A percentile compares a stretch with the other conserved stretches of the same genome.
These are phyloP conservation scores for Solanum ahanhuiri DNA, from an alignment of 257 asterid species.

Conservation along the genomic window DNA sequence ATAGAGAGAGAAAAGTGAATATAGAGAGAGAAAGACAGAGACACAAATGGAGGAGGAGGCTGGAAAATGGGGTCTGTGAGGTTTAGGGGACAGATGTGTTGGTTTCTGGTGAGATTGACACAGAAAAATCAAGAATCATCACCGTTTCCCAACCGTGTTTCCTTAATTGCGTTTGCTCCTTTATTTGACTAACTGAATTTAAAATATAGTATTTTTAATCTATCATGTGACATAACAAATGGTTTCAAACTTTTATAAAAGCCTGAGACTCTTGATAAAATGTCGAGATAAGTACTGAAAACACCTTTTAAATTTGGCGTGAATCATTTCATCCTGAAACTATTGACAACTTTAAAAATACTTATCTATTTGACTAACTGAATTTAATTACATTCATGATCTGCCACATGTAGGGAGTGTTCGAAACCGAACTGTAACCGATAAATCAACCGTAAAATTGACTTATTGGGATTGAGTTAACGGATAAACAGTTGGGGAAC, in stretches of 20 bases:
- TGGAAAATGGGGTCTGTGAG: background rate
- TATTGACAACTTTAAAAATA: background rate
- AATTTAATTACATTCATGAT: background rate
- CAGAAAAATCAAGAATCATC: background rate
- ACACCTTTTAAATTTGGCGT: too few relatives aligned
- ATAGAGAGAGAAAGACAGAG: slow-evolving; percentile 5
- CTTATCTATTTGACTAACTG: too few relatives aligned
- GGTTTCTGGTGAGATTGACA: slow-evolving; percentile 12
- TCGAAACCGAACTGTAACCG: accelerated
- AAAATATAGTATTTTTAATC: too few relatives aligned
- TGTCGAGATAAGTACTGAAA: background rate
- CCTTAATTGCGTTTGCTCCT: background rate
- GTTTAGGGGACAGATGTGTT: background rate
- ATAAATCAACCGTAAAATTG: background rate
- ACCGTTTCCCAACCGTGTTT: background rate
- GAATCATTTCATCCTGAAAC: background rate
- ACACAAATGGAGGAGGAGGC: slow-evolving; percentile 1
- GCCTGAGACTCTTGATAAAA: too few relatives aligned
- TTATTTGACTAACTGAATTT: too few relatives aligned
- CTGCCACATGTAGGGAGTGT: too few relatives aligned
- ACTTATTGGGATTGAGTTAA: too few relatives aligned
- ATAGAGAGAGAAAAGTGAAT: background rate
- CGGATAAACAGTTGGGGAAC: background rate
- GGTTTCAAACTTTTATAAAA: too few relatives aligned
- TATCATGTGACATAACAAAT: accelerated